phyloP scores from a whole-genome alignment of 306 rosid genomes.

The Vigna mungo region DNA sequence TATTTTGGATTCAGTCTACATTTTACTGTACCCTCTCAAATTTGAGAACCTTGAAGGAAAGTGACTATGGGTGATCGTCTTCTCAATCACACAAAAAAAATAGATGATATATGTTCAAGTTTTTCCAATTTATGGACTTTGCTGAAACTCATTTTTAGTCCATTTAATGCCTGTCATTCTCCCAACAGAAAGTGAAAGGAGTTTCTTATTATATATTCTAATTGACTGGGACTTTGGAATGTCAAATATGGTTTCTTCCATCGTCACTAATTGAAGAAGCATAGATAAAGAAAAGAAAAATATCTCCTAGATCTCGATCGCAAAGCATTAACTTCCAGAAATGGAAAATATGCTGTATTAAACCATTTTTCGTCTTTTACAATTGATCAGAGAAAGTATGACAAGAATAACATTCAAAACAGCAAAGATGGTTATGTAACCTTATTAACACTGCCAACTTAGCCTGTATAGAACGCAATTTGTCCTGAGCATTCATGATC shows the following conservation, averaged over 20 bases:
- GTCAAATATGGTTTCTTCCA: slow-evolving; percentile 12
- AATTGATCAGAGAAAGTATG: neutral
- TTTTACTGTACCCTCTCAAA: slow-evolving; percentile 15
- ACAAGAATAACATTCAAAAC: slow-evolving; percentile 12
- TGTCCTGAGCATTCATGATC: slow-evolving; percentile 70
- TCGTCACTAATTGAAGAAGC: neutral
- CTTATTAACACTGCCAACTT: slow-evolving; percentile 64
- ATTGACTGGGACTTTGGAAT: slow-evolving; percentile 12
- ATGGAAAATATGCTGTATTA: neutral
- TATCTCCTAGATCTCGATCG: neutral
- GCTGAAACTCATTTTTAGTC: neutral
- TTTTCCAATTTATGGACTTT: neutral
- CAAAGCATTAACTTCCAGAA: slow-evolving; percentile 2
- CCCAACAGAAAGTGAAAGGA: neutral
- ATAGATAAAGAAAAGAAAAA: neutral
- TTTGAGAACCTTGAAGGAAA: slow-evolving; percentile 10
- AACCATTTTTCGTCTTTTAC: slow-evolving; percentile 11
- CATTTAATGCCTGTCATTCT: neutral
- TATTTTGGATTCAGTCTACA: slow-evolving; percentile 6
- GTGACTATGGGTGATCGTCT: neutral
- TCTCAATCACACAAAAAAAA: neutral
- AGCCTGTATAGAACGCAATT: slow-evolving; percentile 77
- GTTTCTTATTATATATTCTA: neutral
- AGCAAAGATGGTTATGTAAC: neutral
- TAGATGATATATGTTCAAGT: neutral